Evolutionary conservation across 129 eudicot species (phyloP), one percentile per base, ranked within the genome.

Genomic region (Ambrosia trifida): DNA sequence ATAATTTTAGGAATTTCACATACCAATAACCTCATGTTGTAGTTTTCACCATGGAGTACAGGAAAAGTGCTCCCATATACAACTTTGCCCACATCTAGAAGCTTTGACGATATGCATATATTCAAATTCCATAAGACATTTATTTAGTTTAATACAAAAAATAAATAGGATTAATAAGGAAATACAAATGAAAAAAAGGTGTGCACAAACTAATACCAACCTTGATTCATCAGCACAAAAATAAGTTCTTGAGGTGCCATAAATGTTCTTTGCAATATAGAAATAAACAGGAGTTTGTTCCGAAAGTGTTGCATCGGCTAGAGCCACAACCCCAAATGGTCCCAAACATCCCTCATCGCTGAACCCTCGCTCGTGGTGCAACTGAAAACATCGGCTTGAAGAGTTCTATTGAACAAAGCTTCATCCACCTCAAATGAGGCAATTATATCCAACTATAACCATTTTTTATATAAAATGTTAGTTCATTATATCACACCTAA

Each of bases 141-240:
- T 14, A 16, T 16, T 33, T 8, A 24, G 1, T 50, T 50, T 4
- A 2, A 7, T 32, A 2, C 1, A n/a, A 32, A 13, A n/a, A 49
- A 30, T 4, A 67, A 17, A 10, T 3, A 3, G 28, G 28, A 24
- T 24, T 24, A 24, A 24, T 24, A 24, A 24, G 28, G 28, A 24
- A 24, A 24, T 24, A 17, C 35, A 58, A 14, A 50, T 64, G 8
- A 70, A 28, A 19, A 58, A 65, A 75, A 19, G 4, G 17, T 36
- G 54, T 4, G 3, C 7, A 36, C 24, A 69, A 68, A 50, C 54
- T 33, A 24, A 18, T 51, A 68, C 66, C 30, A 62, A 88, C 96
- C 97, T 86, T 70, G 87, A 78, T 78, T 84, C 77, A 58, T 91
- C 97, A 18, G 89, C 81, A 69, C 96, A 88, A n/a, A 91, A 91